phyloP scores from a whole-genome alignment of 768 basidiomycete genomes.

The Chalciporus chontae region DNA sequence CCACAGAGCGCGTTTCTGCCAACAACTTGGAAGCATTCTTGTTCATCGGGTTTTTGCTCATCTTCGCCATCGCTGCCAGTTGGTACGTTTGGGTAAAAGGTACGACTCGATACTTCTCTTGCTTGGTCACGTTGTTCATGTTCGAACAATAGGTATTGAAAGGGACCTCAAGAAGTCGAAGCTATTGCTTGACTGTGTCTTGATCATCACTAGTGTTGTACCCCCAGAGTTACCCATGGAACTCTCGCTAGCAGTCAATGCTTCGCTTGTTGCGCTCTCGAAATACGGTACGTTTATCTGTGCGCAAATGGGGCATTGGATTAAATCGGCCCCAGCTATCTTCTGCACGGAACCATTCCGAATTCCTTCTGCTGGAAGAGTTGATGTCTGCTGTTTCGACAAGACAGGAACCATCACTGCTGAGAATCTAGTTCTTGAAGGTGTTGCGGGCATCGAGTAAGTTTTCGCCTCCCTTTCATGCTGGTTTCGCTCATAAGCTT shows the following conservation, averaged over 20 bases:
- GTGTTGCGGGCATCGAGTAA: conserved; percentile 87
- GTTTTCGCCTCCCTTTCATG: conserved; percentile 22
- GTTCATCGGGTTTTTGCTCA: conserved; percentile 96
- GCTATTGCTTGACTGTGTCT: conserved; percentile 88
- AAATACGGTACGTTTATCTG: conserved; percentile 68
- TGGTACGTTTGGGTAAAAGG: conserved; percentile 99
- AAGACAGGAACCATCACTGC: conserved; percentile 99
- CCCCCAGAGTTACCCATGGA: conserved; percentile 99
- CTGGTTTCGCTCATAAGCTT: neutral
- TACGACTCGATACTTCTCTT: conserved; percentile 28
- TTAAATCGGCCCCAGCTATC: conserved; percentile 58
- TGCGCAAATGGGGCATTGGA: neutral
- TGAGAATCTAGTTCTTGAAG: conserved; percentile 91
- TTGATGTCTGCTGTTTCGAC: conserved; percentile 98
- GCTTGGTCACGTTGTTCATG: conserved; percentile 3
- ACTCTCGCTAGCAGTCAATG: conserved; percentile 92
- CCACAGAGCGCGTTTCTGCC: conserved; percentile 92
- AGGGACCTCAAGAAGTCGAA: conserved; percentile 93
- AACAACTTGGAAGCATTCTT: conserved; percentile 95
- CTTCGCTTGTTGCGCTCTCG: conserved; percentile 86
- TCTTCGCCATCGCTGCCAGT: conserved; percentile 96
- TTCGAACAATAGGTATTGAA: conserved; percentile 65
- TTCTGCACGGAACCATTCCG: conserved; percentile 99
- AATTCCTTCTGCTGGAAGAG: conserved; percentile 91
- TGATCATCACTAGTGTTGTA: conserved; percentile 96